Base-by-base conservation (phyloP, 441 rosid species). In the Cnidoscolus chayamansa region DNA sequence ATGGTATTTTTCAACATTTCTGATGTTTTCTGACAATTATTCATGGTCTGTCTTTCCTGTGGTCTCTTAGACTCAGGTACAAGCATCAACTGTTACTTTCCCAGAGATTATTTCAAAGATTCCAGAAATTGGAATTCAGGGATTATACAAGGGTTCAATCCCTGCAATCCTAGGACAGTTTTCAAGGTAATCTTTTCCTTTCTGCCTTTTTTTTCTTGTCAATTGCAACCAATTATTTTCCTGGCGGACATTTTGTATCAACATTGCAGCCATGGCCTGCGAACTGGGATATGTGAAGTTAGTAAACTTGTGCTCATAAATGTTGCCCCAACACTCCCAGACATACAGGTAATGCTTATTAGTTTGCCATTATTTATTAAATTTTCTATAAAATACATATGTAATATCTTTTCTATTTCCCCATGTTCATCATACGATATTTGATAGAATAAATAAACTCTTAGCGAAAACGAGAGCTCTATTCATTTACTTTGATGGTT, bases 81-180 rank as follows among this genome's bases (percentile, higher is more conserved):
- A 95, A 84, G 99, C 98, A 71, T 95, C 99, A 67, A 88, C 95
- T 2, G 74, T 89, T 20, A 82, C 89, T 31, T 92, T 92, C 73
- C 93, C 91, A 31, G 91, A 90, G 80, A 85, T 95, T 47, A 87
- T 95, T 75, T 85, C 95, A 74, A 91, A 90, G 85, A 86, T 95
- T 86, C 99, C 99, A n/a, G 85, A 95, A 81, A 86, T 95, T 75
- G 99, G 99, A 77, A 86, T 82, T 11, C 89, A 74, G 54, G 97
- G 97, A 67, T 83, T 95, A 55, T 95, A 92, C 74, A 85, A 84
- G 83, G 99, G 98, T 76, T 92, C 98, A 50, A 85, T 92, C 73
- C 99, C 99, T 66, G 98, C 99, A 65, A 90, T 95, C 78, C 82
- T 88, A 61, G 99, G 99, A 76, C 99, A 95, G 51, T 95, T 95